Conservation (phyloP, 2,329 filamentous ascomycete genomes). For the Aspergillus eucalypticola region DNA sequence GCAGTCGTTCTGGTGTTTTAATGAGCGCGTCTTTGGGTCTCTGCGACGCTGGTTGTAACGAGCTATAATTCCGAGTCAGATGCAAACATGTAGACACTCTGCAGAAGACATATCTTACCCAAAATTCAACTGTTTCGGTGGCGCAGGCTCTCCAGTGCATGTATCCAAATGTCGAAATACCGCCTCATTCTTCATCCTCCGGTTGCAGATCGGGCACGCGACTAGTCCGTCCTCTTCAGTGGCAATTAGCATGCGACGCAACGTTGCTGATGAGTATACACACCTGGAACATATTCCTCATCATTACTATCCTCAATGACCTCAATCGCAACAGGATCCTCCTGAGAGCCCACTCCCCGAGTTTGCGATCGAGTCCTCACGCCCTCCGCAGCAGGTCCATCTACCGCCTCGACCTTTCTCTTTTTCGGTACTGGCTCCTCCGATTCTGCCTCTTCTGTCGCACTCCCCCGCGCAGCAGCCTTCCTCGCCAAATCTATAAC, state of each 20-base stretch:
- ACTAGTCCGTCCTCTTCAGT: slow-evolving; percentile 70
- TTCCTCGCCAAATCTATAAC: slow-evolving; percentile 65
- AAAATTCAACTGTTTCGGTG: slow-evolving; percentile 24
- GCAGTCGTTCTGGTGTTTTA: slow-evolving; percentile 63
- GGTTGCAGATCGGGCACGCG: slow-evolving; percentile 77
- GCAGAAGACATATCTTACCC: slow-evolving; percentile 28
- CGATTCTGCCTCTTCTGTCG: slow-evolving; percentile 43
- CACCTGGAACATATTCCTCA: slow-evolving; percentile 41
- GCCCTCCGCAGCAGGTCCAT: slow-evolving; percentile 36
- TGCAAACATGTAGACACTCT: not conserved
- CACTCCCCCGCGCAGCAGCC: slow-evolving; percentile 54
- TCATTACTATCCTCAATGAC: slow-evolving; percentile 45
- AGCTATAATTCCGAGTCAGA: slow-evolving; percentile 26
- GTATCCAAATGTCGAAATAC: slow-evolving; percentile 82
- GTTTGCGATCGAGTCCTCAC: slow-evolving; percentile 40
- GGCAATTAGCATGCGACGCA: not conserved
- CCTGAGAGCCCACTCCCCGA: slow-evolving; percentile 19
- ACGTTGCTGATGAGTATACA: slow-evolving; percentile 6
- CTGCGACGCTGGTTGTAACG: slow-evolving; percentile 23
- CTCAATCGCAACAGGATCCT: slow-evolving; percentile 22
- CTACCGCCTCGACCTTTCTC: slow-evolving; percentile 38
- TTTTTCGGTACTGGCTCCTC: slow-evolving; percentile 36
- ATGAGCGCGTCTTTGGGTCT: slow-evolving; percentile 21
- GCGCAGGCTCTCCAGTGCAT: slow-evolving; percentile 46
- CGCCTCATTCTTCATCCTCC: slow-evolving; percentile 73